Base-by-base conservation (phyloP, 1,284 basidiomycete genomes). In the Leccinum subrobustum region DNA sequence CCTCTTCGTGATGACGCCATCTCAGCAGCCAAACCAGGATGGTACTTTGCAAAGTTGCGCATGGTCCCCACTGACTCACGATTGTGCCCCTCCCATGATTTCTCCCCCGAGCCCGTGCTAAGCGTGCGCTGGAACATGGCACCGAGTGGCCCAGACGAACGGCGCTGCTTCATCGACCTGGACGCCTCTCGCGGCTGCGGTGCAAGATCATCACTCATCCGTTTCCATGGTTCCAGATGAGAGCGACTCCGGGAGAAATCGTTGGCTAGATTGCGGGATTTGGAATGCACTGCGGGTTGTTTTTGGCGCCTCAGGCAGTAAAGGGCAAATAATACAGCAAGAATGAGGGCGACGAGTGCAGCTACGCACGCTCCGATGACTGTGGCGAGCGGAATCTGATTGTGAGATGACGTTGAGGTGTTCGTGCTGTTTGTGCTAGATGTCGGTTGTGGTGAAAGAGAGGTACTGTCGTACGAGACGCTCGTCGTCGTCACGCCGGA, bases 81-180 rank as follows among this genome's bases (percentile, higher is more conserved):
- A 62, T 66, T 61, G 59, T 69, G 60, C 37, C 63, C 48, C 59
- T 73, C 68, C 6, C 71, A 74, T 1, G 80, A 79, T 68, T 87
- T 89, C 72, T 70, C 71, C 3, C 39, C 72, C 25, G 71, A 73
- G 5, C 27, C 27, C 25, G 58, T 68, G 54, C 72, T 75, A 12
- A 53, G 60, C 4, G 71, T 61, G 48, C 70, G 73, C 9, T 87
- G 84, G 77, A 89, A 89, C 85, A 90, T 85, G 47, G 79, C 81
- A 48, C 71, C 71, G 6, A 86, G 78, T 64, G 82, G 77, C 1
- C 74, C 78, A 1, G 72, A 67, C 51, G 76, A 71, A 27, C 75
- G 70, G 53, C 78, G 78, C 61, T 80, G 79, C 61, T 76, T 73
- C 69, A 73, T 47, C 3, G 44, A 23, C 37, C 53, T 47, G 11